Evolutionary conservation across 2,329 filamentous ascomycete genomes (phyloP).

Genomic region (Pleoardoris graminearum): DNA sequence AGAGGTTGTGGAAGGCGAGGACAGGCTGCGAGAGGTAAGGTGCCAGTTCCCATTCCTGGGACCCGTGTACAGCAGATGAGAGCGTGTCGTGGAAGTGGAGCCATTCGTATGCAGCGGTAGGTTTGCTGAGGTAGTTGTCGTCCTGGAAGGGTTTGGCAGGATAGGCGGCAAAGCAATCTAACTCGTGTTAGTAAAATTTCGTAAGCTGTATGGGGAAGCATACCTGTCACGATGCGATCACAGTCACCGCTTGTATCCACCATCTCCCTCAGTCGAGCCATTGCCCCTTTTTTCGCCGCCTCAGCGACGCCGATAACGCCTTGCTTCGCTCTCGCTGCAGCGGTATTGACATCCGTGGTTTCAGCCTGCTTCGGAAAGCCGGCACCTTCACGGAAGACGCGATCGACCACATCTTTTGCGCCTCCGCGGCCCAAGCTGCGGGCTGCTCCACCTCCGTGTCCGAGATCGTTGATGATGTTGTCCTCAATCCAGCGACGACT

Average conservation of each 20-base stretch:
- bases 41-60: constrained; percentile 89
- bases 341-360: constrained; percentile 54
- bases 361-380: constrained; percentile 69
- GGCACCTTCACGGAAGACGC: constrained; percentile 78
- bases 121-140: constrained; percentile 87
- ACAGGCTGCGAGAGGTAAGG: constrained; percentile 86
- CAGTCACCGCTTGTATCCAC: constrained; percentile 77
- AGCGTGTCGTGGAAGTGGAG: constrained; percentile 88
- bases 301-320: constrained; percentile 68
- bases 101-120: constrained; percentile 88
- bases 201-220: background rate
- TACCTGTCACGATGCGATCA: constrained; percentile 71
- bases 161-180: constrained; percentile 82
- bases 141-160: constrained; percentile 90
- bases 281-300: constrained; percentile 70
- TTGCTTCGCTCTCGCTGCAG: constrained; percentile 54
- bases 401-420: constrained; percentile 72
- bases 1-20: constrained; percentile 88
- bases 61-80: constrained; percentile 75
- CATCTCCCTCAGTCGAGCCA: constrained; percentile 74
- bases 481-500: constrained; percentile 78
- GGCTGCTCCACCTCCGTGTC: constrained; percentile 71
- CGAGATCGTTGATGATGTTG: constrained; percentile 68
- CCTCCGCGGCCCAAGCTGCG: constrained; percentile 73
- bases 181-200: constrained; percentile 13